Conservation (phyloP, 805 yeast species). For the Sugiyamaella chiloensis region DNA sequence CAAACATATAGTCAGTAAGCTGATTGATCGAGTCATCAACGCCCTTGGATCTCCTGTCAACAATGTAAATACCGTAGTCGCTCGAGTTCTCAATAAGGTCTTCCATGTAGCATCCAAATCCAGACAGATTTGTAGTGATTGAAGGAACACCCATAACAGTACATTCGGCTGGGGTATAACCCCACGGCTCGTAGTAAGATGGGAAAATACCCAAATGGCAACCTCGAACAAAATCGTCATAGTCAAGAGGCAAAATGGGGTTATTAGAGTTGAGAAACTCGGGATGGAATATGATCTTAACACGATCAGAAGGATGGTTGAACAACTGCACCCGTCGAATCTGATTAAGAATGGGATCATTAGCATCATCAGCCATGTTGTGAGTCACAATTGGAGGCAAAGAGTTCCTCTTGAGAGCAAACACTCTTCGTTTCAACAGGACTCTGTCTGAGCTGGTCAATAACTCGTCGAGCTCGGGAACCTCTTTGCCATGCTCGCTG, state of each 20-base stretch:
- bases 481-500: constrained; percentile 53
- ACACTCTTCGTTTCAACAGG: constrained; percentile 83
- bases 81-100: constrained; percentile 90
- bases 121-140: constrained; percentile 91
- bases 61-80: constrained; percentile 96
- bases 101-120: constrained; percentile 98
- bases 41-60: constrained; percentile 87
- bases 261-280: constrained; percentile 93
- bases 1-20: constrained; percentile 83
- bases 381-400: constrained; percentile 96
- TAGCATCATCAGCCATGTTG: constrained; percentile 89
- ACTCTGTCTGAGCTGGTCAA: constrained; percentile 86
- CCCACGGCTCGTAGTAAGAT: constrained; percentile 99
- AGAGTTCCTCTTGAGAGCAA: constrained; percentile 84
- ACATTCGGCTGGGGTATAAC: constrained; percentile 98
- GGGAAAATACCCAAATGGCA: constrained; percentile 98
- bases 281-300: constrained; percentile 95
- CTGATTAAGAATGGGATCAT: constrained; percentile 87
- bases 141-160: constrained; percentile 99
- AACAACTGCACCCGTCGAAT: constrained; percentile 88
- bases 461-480: constrained; percentile 76
- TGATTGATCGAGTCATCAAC: constrained; percentile 94
- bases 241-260: constrained; percentile 89
- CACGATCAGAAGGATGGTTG: constrained; percentile 85
- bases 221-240: constrained; percentile 97